Evolutionary conservation across 768 basidiomycete genomes (phyloP), one percentile per base, ranked within the genome.

Genomic region (Macrolepiota albuminosa): DNA sequence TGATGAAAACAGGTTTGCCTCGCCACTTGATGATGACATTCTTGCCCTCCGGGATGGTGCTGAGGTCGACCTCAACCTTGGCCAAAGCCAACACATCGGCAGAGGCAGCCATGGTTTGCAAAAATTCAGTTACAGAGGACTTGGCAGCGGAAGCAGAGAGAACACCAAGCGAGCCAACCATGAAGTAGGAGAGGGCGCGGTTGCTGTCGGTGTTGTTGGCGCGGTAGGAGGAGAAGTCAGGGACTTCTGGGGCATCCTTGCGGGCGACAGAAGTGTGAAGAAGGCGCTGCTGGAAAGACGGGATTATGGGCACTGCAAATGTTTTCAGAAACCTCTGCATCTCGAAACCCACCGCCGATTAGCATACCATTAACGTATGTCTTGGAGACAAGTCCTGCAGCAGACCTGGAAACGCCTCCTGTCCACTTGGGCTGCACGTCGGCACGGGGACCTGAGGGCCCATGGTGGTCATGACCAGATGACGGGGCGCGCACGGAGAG

Each of bases 1-100:
- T 86, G 73, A 99, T 94, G 82, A 98, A 98, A 57, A 99, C 97
- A 64, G 97, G 97, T 82, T 99, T 99, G 74, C 97, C 97, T 70
- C 97, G 91, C 97, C 97, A 99, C 81, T 98, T 95, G 78, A 95
- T 91, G 75, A 96, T 87, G 66, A 89, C 91, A 72, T 96, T 95
- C 84, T 95, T 95, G 75, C 95, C 95, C 82, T 98, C 94, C 40
- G 97, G 97, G 69, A 99, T 98, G 61, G 76, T 79, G 57, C 78
- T 76, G 61, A 99, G 85, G 42, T 96, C 93, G 61, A 99, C 86
- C 77, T 99, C 97, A 62, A 98, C 93, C 80, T 98, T 98, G 62
- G 97, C 97, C 65, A 98, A 83, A 53, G 97, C 97, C 67, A 98
- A 87, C 56, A 99, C 96, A 71, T 99, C 97, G 39, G 96, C 95